phyloP scores from a whole-genome alignment of 768 basidiomycete genomes.

The Rossbeevera mucosa region DNA sequence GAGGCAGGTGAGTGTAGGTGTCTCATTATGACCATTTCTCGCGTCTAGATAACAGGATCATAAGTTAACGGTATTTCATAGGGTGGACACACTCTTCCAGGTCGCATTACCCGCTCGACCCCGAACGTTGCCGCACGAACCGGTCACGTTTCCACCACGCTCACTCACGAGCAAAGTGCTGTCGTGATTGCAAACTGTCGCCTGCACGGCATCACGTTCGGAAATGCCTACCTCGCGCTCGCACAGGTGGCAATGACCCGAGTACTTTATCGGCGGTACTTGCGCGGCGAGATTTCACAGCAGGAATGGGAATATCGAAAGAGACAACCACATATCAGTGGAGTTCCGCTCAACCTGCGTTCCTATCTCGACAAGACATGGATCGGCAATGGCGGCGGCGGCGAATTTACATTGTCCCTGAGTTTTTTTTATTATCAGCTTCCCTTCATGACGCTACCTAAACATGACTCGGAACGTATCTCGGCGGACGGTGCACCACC shows the following conservation, averaged over 20 bases:
- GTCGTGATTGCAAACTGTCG: slow-evolving; percentile 39
- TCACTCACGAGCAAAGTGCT: slow-evolving; percentile 30
- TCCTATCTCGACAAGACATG: slow-evolving; percentile 45
- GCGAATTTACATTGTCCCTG: slow-evolving; percentile 40
- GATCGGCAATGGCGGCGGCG: slow-evolving; percentile 40
- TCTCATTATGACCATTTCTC: neutral
- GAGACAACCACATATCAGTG: slow-evolving; percentile 45
- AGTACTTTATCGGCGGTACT: slow-evolving; percentile 43
- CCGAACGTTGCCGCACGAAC: slow-evolving; percentile 36
- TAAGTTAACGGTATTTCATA: slow-evolving; percentile 38
- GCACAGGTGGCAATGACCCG: slow-evolving; percentile 52
- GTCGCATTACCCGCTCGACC: slow-evolving; percentile 35
- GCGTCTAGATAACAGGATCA: neutral
- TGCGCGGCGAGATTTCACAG: slow-evolving; percentile 45
- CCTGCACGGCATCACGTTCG: slow-evolving; percentile 43
- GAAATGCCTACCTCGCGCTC: slow-evolving; percentile 45
- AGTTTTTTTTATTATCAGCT: slow-evolving; percentile 42
- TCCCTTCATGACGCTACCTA: slow-evolving; percentile 44
- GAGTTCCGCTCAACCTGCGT: slow-evolving; percentile 48
- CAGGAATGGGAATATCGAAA: slow-evolving; percentile 53
- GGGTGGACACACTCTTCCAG: slow-evolving; percentile 58
- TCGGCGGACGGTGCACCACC: slow-evolving; percentile 32
- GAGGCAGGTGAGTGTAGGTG: slow-evolving; percentile 30
- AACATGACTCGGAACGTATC: neutral
- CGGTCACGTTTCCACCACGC: slow-evolving; percentile 15